Conservation (phyloP, 768 basidiomycete genomes). For the Calocybe cyanea region DNA sequence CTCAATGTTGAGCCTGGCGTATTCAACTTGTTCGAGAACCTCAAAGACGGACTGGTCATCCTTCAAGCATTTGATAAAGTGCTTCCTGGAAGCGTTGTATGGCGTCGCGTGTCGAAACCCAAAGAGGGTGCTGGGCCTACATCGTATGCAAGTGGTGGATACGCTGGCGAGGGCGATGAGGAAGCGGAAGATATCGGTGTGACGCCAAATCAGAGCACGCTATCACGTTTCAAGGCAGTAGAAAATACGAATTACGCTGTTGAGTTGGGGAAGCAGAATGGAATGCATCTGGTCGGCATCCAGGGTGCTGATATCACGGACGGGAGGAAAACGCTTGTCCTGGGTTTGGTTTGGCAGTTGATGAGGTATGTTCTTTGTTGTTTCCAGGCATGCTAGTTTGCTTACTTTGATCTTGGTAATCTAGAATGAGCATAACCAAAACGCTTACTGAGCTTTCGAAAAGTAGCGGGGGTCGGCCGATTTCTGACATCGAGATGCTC, state of each 20-base stretch:
- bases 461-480: conserved; percentile 69
- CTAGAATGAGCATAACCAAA: conserved; percentile 82
- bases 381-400: not conserved
- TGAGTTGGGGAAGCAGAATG: conserved; percentile 88
- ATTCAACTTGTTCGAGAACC: conserved; percentile 93
- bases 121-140: conserved; percentile 55
- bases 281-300: conserved; percentile 95
- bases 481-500: conserved; percentile 90
- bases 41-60: conserved; percentile 88
- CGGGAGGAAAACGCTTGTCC: conserved; percentile 85
- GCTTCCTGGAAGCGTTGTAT: conserved; percentile 85
- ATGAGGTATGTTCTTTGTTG: conserved; percentile 62
- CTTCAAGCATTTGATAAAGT: conserved; percentile 98
- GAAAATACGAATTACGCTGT: conserved; percentile 98
- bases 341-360: conserved; percentile 96
- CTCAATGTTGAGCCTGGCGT: conserved; percentile 95
- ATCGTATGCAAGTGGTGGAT: conserved; percentile 34
- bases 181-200: conserved; percentile 79
- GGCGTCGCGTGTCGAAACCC: conserved; percentile 95
- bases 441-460: conserved; percentile 77
- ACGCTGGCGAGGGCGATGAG: conserved; percentile 51
- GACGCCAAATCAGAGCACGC: conserved; percentile 75
- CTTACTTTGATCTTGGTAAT: not conserved
- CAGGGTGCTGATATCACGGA: conserved; percentile 98
- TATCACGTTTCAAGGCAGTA: conserved; percentile 95